Conservation (phyloP, 257 asterid species). For the Capsicum chinense region DNA sequence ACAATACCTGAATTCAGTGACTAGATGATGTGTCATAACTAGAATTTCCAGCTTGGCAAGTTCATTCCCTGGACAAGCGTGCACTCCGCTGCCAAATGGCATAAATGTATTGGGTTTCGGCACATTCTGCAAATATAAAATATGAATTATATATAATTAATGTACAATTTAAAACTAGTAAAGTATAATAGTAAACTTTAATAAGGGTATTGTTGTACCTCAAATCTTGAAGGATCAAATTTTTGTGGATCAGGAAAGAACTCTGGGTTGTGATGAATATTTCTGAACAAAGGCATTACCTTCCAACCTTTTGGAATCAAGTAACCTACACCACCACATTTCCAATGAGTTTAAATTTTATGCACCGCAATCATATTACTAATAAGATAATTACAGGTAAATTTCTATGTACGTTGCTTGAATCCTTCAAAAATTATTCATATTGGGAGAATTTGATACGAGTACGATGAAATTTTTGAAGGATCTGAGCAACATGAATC, state of each 20-base stretch:
- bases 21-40: conserved; percentile 72
- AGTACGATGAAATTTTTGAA: background rate
- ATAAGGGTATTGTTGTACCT: conserved; percentile 47
- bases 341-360: background rate
- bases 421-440: background rate
- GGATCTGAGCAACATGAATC: background rate
- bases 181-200: background rate
- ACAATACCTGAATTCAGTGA: conserved; percentile 67
- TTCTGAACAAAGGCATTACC: conserved; percentile 91
- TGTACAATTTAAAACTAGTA: background rate
- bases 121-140: conserved; percentile 45
- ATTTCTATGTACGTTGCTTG: background rate
- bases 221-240: conserved; percentile 78
- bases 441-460: background rate
- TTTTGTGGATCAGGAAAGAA: conserved; percentile 70
- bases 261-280: conserved; percentile 86
- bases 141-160: background rate
- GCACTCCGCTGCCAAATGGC: conserved; percentile 92
- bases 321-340: conserved; percentile 50
- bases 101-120: conserved; percentile 75
- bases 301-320: conserved; percentile 97
- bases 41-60: conserved; percentile 88
- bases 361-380: background rate
- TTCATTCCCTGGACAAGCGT: conserved; percentile 91
- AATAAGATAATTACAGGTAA: background rate